Evolutionary conservation across 31 red algal genomes (phyloP).

Genomic region (Odonthalia washingtoniensis): DNA sequence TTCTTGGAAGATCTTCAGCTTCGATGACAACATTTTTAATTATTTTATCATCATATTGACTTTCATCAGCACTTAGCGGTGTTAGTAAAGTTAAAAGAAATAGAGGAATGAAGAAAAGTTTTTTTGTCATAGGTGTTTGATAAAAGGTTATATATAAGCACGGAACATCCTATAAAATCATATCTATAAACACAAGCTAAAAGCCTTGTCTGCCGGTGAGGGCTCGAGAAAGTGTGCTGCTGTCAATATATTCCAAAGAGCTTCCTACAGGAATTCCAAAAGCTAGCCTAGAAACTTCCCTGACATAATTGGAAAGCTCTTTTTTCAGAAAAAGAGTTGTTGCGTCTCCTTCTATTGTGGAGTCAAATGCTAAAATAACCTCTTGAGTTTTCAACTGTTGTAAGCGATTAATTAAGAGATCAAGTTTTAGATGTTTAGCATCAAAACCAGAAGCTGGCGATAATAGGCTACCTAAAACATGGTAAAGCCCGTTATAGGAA

Average conservation of each 20-base stretch:
- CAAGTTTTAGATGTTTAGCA: conserved; percentile 20
- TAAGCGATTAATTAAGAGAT: conserved; percentile 15
- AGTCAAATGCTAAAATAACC: conserved; percentile 28
- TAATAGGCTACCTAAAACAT: conserved; percentile 15
- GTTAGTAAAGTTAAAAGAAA: too few relatives aligned
- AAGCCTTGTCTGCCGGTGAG: conserved; percentile 1
- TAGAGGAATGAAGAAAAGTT: too few relatives aligned
- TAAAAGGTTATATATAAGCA: too few relatives aligned
- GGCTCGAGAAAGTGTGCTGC: conserved; percentile 22
- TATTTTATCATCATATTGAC: too few relatives aligned
- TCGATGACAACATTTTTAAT: too few relatives aligned
- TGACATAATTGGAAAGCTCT: background rate
- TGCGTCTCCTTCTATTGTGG: conserved; percentile 31
- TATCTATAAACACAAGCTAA: background rate
- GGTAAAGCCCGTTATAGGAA: conserved; percentile 17
- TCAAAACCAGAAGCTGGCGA: conserved; percentile 11
- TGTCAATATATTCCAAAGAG: conserved; percentile 24
- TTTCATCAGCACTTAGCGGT: too few relatives aligned
- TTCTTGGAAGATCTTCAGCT: too few relatives aligned
- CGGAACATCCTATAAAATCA: too few relatives aligned
- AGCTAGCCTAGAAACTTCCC: conserved; percentile 7
- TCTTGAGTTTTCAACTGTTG: background rate
- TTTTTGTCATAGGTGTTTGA: too few relatives aligned
- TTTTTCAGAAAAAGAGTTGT: conserved; percentile 20
- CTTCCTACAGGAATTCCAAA: conserved; percentile 31